Evolutionary conservation across 1,139 yeast genomes (phyloP).

Genomic region (Candida glucosophila): DNA sequence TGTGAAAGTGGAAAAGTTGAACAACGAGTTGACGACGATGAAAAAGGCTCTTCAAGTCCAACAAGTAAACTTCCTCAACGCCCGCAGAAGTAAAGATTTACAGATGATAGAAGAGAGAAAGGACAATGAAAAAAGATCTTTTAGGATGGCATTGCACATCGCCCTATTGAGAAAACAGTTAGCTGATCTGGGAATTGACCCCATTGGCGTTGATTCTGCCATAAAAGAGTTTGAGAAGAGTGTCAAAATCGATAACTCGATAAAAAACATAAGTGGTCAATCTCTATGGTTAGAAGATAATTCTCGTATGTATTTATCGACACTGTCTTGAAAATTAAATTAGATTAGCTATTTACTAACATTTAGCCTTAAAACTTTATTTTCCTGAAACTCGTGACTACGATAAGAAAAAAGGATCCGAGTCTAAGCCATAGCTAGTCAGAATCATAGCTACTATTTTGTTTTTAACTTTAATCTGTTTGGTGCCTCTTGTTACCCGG

Average conservation of each 20-base stretch:
- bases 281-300: conserved; percentile 53
- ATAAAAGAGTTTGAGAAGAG: conserved; percentile 44
- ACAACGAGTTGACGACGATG: conserved; percentile 29
- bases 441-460: too few species aligned
- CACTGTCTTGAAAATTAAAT: neutral
- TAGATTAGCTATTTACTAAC: conserved; percentile 9
- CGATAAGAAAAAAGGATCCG: conserved; percentile 21
- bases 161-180: conserved; percentile 56
- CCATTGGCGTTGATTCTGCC: conserved; percentile 44
- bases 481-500: neutral
- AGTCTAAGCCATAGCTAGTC: too few species aligned
- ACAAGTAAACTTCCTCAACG: conserved; percentile 34
- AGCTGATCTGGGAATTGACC: conserved; percentile 42
- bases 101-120: conserved; percentile 40
- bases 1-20: conserved; percentile 30
- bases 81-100: conserved; percentile 38
- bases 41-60: conserved; percentile 37
- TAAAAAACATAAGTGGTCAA: conserved; percentile 46
- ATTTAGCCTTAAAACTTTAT: conserved; percentile 32
- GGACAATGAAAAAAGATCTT: conserved; percentile 40
- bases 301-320: conserved; percentile 16
- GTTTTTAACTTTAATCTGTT: too few species aligned
- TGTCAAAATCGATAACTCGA: conserved; percentile 48
- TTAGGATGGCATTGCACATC: conserved; percentile 56
- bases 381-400: conserved; percentile 57